These are phyloP conservation scores for Pestalotiopsis sp. DNA, from an alignment of 2,329 filamentous ascomycete species.

Conservation along the genomic window DNA sequence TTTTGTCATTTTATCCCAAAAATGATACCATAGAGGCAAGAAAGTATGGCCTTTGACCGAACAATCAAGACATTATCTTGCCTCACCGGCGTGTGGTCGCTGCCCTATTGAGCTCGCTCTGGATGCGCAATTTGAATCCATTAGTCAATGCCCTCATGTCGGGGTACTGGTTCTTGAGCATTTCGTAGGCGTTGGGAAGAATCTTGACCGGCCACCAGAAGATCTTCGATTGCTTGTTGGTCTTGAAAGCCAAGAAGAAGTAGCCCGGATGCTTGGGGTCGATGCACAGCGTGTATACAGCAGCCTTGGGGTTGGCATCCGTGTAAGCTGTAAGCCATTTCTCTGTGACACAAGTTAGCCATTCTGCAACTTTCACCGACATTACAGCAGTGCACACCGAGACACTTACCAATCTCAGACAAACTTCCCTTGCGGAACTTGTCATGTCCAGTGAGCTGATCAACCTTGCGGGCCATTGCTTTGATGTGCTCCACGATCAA, in stretches of 20 bases:
- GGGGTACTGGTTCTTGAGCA: slow-evolving; percentile 86
- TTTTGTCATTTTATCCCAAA: not conserved
- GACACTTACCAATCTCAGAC: slow-evolving; percentile 77
- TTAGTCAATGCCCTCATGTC: slow-evolving; percentile 96
- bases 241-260: slow-evolving; percentile 96
- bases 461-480: slow-evolving; percentile 96
- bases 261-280: slow-evolving; percentile 91
- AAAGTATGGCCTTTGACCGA: not conserved
- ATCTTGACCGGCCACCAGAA: slow-evolving; percentile 86
- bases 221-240: slow-evolving; percentile 73
- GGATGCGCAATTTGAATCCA: slow-evolving; percentile 87
- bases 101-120: slow-evolving; percentile 65
- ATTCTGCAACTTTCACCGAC: not conserved
- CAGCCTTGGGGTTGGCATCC: slow-evolving; percentile 91
- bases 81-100: slow-evolving; percentile 12
- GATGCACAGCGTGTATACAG: slow-evolving; percentile 94
- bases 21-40: not conserved
- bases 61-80: not conserved
- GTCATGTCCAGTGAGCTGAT: slow-evolving; percentile 92
- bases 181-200: slow-evolving; percentile 89
- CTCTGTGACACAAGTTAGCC: slow-evolving; percentile 57
- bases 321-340: slow-evolving; percentile 96
- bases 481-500: slow-evolving; percentile 97
- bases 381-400: not conserved
- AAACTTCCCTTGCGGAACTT: slow-evolving; percentile 86